Evolutionary conservation across 192 early-diverging fungal species (phyloP), one percentile per base, ranked within the genome.

Genomic region (Dimargaris xerosporica): DNA sequence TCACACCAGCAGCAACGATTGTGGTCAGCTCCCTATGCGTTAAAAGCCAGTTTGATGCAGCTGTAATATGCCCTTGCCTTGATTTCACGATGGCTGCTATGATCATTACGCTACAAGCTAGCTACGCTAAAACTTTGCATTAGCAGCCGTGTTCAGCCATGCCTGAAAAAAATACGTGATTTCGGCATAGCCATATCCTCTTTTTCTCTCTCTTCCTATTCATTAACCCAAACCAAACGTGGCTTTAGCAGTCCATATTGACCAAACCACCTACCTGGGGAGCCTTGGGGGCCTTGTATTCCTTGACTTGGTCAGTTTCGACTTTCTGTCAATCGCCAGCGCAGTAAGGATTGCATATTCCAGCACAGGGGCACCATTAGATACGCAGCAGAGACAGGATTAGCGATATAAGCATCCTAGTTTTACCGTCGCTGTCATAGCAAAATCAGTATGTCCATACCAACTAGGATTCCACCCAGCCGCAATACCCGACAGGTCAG

Each of bases 251-350:
- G 4, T 3, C 16, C 28, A 26, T 29, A 55, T 29, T 16, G 15
- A 28, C 28, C 13, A 15, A 25, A 26, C 21, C 28, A 55, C 54
- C 16, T 55, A 55, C 54, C 54, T 59, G 56, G 29, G 56, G 56
- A 29, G 56, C 56, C 56, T 59, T 59, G 31, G 56, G 56, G 31
- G 56, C 3, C 15, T 13, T 41, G 56, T 39, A 59, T 10, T 31
- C 41, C 56, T 59, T 59, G 56, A 59, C 56, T 17, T 59, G 56
- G 56, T 59, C 56, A 41, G 16, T 23, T 23, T 34, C 56, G 30
- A 19, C 56, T 15, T 59, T 59, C 56, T 59, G 54, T 56, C 25
- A 56, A 56, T 5, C 25, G 23, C 19, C 15, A 59, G 41, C 13
- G 16, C 3, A 29, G 16, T 17, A 26, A 17, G 12, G 16, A 2